Conservation (phyloP, 2,329 filamentous ascomycete genomes). For the Aspergillus flavus region DNA sequence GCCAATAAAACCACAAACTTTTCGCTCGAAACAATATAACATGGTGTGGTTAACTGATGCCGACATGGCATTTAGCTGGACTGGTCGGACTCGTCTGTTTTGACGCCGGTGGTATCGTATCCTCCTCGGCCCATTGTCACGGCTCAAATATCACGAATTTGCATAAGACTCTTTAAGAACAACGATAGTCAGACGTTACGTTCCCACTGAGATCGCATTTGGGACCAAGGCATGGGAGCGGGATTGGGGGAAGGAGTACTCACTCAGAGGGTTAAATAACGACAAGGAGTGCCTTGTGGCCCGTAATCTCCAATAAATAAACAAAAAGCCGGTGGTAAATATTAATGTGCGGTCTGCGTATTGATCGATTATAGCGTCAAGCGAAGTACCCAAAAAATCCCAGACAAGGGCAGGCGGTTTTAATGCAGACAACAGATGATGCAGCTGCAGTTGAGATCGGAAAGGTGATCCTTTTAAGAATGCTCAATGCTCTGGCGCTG, state of each 20-base stretch:
- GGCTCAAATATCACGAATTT: slow-evolving; percentile 43
- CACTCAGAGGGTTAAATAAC: slow-evolving; percentile 21
- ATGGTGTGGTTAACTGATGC: slow-evolving; percentile 25
- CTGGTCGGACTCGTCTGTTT: slow-evolving; percentile 50
- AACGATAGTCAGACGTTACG: slow-evolving; percentile 33
- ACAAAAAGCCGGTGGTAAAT: slow-evolving; percentile 16
- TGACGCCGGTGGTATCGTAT: slow-evolving; percentile 52
- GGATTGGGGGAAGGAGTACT: slow-evolving; percentile 16
- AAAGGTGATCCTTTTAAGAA: slow-evolving; percentile 40
- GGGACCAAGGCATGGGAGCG: slow-evolving; percentile 5
- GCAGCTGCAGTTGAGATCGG: slow-evolving; percentile 40
- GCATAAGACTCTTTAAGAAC: slow-evolving; percentile 41
- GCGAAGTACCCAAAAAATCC: slow-evolving; percentile 24
- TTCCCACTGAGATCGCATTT: neutral
- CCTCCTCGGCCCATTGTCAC: slow-evolving; percentile 55
- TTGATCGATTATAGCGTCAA: slow-evolving; percentile 20
- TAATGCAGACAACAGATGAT: slow-evolving; percentile 27
- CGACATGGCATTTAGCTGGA: slow-evolving; percentile 31
- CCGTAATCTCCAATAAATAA: slow-evolving; percentile 12
- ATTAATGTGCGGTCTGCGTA: slow-evolving; percentile 21
- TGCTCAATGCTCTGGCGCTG: slow-evolving; percentile 25
- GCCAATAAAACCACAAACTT: slow-evolving; percentile 27
- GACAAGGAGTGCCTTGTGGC: neutral
- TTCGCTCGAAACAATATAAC: slow-evolving; percentile 23
- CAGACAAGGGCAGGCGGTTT: slow-evolving; percentile 30